phyloP scores from a whole-genome alignment of 2,329 filamentous ascomycete genomes.

The Allantophomopsis cytisporea region DNA sequence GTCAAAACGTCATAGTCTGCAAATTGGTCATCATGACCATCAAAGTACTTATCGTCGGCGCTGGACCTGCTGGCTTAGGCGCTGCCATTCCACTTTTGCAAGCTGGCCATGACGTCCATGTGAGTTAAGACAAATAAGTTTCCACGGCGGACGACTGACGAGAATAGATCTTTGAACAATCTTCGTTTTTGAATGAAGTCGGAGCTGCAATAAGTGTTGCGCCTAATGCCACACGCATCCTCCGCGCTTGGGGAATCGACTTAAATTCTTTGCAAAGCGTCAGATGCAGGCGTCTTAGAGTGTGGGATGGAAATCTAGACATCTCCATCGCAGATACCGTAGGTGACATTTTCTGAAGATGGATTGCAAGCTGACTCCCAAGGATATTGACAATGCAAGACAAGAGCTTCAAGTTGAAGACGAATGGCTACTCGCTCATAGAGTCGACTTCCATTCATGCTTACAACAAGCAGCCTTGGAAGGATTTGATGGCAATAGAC shows the following conservation, averaged over 20 bases:
- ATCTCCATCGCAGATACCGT: background rate
- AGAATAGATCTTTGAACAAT: conserved; percentile 22
- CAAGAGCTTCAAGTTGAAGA: background rate
- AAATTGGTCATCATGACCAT: too few species aligned
- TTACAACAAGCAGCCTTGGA: too few species aligned
- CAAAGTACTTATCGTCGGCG: too few species aligned
- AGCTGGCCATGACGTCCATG: too few species aligned
- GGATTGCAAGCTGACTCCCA: background rate
- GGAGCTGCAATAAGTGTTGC: conserved; percentile 25
- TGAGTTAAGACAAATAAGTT: too few species aligned
- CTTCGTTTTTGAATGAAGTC: conserved; percentile 20
- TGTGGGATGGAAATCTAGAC: background rate
- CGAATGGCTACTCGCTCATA: too few species aligned
- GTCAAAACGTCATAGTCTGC: too few species aligned
- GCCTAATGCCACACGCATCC: conserved; percentile 22
- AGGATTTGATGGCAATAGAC: too few species aligned
- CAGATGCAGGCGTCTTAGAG: background rate
- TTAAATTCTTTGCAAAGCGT: background rate
- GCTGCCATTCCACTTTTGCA: too few species aligned
- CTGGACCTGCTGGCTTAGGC: too few species aligned
- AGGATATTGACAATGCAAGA: background rate
- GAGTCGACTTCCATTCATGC: too few species aligned
- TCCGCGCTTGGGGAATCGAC: conserved; percentile 22
- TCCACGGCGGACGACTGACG: too few species aligned
- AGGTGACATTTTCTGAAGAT: conserved; percentile 1